A percentile compares a stretch with the other conserved stretches of the same genome.
phyloP scores from a whole-genome alignment of 108 stramenopile genomes.

The Cyclostephanos tholiformis region DNA sequence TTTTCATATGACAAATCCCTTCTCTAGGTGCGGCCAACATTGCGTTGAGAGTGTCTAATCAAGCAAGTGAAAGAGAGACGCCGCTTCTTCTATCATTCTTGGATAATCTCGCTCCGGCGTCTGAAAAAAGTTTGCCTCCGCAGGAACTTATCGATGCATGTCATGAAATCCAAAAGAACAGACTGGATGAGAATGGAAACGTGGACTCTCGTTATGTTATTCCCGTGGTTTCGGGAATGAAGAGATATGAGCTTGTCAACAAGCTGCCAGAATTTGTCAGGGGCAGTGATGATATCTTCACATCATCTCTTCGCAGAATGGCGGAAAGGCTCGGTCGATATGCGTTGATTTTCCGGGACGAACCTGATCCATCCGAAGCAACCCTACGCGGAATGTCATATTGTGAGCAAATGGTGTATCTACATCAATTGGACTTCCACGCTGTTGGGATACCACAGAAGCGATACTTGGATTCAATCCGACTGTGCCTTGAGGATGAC shows the following conservation, averaged over 20 bases:
- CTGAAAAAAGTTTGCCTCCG: slow-evolving; percentile 55
- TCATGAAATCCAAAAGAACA: slow-evolving; percentile 75
- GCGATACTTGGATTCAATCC: slow-evolving; percentile 78
- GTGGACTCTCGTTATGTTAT: slow-evolving; percentile 81
- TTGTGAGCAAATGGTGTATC: slow-evolving; percentile 83
- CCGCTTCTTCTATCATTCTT: slow-evolving; percentile 80
- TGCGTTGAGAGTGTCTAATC: slow-evolving; percentile 72
- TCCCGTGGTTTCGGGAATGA: slow-evolving; percentile 74
- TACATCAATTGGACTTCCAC: slow-evolving; percentile 84
- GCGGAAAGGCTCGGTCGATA: slow-evolving; percentile 72
- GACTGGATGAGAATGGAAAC: slow-evolving; percentile 55
- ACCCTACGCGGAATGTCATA: slow-evolving; percentile 78
- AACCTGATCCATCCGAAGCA: slow-evolving; percentile 60
- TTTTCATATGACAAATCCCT: background rate
- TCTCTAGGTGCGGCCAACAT: slow-evolving; percentile 61
- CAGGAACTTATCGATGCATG: slow-evolving; percentile 86
- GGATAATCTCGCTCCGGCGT: slow-evolving; percentile 72
- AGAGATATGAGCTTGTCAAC: slow-evolving; percentile 62
- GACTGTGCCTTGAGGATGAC: slow-evolving; percentile 77
- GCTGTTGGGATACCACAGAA: slow-evolving; percentile 77
- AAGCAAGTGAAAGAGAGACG: slow-evolving; percentile 58
- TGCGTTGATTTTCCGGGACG: slow-evolving; percentile 79
- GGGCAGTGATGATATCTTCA: slow-evolving; percentile 73
- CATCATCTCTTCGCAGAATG: slow-evolving; percentile 75
- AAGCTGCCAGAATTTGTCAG: slow-evolving; percentile 71